Percentiles rank a stretch among this genome's conserved stretches.
Evolutionary conservation across 164 flowering plant genomes (phyloP).

Genomic region (Berberis thunbergii): DNA sequence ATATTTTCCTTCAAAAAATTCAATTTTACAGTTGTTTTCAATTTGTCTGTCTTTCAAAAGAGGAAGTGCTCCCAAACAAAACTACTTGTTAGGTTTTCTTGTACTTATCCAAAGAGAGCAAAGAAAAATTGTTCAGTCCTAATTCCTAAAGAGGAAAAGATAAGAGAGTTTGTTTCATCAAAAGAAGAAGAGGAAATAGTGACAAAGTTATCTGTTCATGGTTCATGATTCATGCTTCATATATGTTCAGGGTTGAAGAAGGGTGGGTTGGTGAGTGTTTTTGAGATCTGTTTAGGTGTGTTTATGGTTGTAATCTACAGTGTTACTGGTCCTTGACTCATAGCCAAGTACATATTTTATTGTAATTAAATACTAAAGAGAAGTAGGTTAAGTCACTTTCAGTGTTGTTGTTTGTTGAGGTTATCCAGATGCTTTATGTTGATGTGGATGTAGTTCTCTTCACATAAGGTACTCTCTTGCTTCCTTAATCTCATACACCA

Average conservation of each 20-base stretch:
- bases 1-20: background rate
- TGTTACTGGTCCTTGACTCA: background rate
- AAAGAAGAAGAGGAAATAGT: too few species aligned
- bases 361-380: constrained; percentile 8
- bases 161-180: too few species aligned
- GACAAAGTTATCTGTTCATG: too few species aligned
- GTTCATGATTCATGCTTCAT: too few species aligned
- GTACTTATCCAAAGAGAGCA: too few species aligned
- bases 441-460: constrained; percentile 3
- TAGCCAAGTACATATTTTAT: background rate
- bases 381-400: constrained; percentile 23
- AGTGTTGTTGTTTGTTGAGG: constrained; percentile 2
- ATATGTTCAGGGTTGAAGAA: too few species aligned
- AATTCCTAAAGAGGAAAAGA: too few species aligned
- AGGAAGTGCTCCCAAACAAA: too few species aligned
- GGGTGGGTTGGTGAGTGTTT: too few species aligned
- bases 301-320: background rate
- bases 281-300: background rate
- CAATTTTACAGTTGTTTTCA: background rate
- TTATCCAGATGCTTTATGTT: constrained; percentile 44
- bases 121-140: too few species aligned
- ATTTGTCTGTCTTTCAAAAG: too few species aligned
- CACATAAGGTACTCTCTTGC: constrained; percentile 12
- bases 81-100: too few species aligned
- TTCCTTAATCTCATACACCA: constrained; percentile 41